A percentile compares a stretch with the other conserved stretches of the same genome.
phyloP scores from a whole-genome alignment of 805 yeast genomes.

The Millerozyma acaciae region DNA sequence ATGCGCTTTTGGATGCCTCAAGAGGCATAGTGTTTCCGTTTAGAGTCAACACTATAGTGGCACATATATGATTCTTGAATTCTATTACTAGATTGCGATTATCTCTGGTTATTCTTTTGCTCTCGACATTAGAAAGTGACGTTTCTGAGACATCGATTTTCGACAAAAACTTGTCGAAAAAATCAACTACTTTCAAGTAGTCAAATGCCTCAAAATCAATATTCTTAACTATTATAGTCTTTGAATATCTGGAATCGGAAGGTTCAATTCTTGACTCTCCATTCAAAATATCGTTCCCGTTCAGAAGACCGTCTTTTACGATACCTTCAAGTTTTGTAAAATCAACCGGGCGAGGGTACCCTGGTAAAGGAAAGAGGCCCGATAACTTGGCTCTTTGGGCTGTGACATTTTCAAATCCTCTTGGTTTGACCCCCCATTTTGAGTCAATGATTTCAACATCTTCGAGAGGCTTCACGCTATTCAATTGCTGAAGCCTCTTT shows the following conservation, averaged over 20 bases:
- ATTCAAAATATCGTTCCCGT: conserved; percentile 28
- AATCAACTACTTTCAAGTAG: conserved; percentile 39
- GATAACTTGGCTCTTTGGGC: conserved; percentile 76
- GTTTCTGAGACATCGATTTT: conserved; percentile 42
- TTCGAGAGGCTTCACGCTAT: conserved; percentile 44
- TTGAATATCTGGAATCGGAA: conserved; percentile 31
- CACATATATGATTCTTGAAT: conserved; percentile 46
- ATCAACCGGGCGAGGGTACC: conserved; percentile 47
- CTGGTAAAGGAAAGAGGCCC: conserved; percentile 76
- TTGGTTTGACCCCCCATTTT: conserved; percentile 69
- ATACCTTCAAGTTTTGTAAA: conserved; percentile 39
- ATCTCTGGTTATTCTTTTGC: conserved; percentile 33
- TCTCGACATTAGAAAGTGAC: conserved; percentile 25
- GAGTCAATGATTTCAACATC: conserved; percentile 48
- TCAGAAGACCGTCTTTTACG: conserved; percentile 29
- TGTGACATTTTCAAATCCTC: conserved; percentile 68
- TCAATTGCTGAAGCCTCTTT: conserved; percentile 28
- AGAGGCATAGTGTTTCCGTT: conserved; percentile 28
- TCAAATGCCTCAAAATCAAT: conserved; percentile 31
- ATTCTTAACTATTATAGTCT: conserved; percentile 26
- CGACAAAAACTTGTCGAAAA: conserved; percentile 42
- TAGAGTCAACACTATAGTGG: conserved; percentile 52
- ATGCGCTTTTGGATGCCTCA: conserved; percentile 17
- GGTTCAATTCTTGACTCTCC: conserved; percentile 37
- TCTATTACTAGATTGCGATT: conserved; percentile 44